Evolutionary conservation across 768 basidiomycete species (phyloP).

Genomic region (Dendrothele bispora): DNA sequence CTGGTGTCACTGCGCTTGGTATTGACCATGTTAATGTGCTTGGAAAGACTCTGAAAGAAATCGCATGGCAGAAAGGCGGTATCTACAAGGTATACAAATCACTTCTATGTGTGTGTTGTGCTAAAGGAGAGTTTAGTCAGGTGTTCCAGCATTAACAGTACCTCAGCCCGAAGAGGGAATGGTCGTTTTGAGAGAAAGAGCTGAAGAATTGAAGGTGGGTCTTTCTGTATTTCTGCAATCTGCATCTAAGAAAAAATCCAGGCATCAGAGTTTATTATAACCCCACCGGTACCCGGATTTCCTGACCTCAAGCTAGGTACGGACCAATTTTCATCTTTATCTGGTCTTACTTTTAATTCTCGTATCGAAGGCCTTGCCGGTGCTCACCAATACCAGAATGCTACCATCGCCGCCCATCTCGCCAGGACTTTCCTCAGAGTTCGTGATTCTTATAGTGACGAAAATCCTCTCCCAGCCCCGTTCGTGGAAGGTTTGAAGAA

Average conservation of each 20-base stretch:
- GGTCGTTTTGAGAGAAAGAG: constrained; percentile 64
- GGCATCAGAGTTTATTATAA: constrained; percentile 70
- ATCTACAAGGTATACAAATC: constrained; percentile 77
- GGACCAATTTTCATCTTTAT: constrained; percentile 7
- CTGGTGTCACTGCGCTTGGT: constrained; percentile 88
- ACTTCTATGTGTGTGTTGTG: not conserved
- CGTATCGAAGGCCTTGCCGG: constrained; percentile 72
- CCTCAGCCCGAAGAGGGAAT: constrained; percentile 71
- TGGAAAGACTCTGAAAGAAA: constrained; percentile 85
- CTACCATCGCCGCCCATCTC: constrained; percentile 78
- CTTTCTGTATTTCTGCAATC: constrained; percentile 4
- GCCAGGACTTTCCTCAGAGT: constrained; percentile 60
- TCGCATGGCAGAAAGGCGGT: constrained; percentile 94
- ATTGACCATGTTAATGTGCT: constrained; percentile 89
- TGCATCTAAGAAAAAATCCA: constrained; percentile 23
- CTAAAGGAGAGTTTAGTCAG: constrained; percentile 44
- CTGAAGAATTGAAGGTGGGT: constrained; percentile 64
- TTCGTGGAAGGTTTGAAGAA: constrained; percentile 64
- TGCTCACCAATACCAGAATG: constrained; percentile 84
- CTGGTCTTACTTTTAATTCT: constrained; percentile 11
- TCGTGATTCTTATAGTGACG: constrained; percentile 23
- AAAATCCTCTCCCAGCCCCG: constrained; percentile 42
- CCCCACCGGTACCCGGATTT: constrained; percentile 52
- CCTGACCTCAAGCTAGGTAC: constrained; percentile 61
- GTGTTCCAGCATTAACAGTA: constrained; percentile 84